Percentiles rank a stretch among this genome's conserved stretches.
These are phyloP conservation scores for Anthostomella pinea DNA, from an alignment of 2,329 filamentous ascomycete species.

Conservation along the genomic window DNA sequence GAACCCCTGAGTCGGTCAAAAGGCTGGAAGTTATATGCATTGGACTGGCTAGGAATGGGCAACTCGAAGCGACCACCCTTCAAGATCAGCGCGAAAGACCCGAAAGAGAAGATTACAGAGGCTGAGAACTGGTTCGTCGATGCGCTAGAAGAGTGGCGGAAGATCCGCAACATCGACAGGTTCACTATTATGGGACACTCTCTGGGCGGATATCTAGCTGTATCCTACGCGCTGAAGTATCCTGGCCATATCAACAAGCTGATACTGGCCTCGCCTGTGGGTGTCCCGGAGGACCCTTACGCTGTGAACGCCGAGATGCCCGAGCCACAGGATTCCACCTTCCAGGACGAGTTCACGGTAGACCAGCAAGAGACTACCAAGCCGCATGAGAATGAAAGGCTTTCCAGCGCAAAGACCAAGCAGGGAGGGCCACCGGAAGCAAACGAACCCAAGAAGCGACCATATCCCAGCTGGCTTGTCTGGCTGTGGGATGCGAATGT, in stretches of 20 bases:
- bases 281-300: slow-evolving; percentile 91
- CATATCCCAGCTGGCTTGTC: slow-evolving; percentile 79
- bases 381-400: slow-evolving; percentile 29
- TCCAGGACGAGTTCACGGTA: slow-evolving; percentile 76
- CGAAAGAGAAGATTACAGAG: slow-evolving; percentile 76
- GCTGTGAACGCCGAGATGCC: slow-evolving; percentile 79
- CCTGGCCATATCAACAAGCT: slow-evolving; percentile 93
- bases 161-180: slow-evolving; percentile 81
- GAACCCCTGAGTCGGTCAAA: slow-evolving; percentile 75
- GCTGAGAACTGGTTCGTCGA: slow-evolving; percentile 97
- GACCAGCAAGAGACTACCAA: slow-evolving; percentile 54
- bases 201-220: slow-evolving; percentile 89
- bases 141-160: slow-evolving; percentile 92
- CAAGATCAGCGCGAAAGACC: slow-evolving; percentile 78
- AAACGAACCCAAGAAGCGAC: slow-evolving; percentile 43
- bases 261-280: slow-evolving; percentile 90
- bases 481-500: slow-evolving; percentile 98
- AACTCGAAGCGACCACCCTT: slow-evolving; percentile 82
- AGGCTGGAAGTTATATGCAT: slow-evolving; percentile 86
- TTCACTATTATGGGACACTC: slow-evolving; percentile 94
- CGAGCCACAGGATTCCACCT: slow-evolving; percentile 68
- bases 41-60: slow-evolving; percentile 96
- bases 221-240: slow-evolving; percentile 95
- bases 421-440: slow-evolving; percentile 22
- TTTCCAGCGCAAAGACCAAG: slow-evolving; percentile 39